Evolutionary conservation across 2,329 filamentous ascomycete genomes (phyloP).

Genomic region (Fusarium pilosicola): DNA sequence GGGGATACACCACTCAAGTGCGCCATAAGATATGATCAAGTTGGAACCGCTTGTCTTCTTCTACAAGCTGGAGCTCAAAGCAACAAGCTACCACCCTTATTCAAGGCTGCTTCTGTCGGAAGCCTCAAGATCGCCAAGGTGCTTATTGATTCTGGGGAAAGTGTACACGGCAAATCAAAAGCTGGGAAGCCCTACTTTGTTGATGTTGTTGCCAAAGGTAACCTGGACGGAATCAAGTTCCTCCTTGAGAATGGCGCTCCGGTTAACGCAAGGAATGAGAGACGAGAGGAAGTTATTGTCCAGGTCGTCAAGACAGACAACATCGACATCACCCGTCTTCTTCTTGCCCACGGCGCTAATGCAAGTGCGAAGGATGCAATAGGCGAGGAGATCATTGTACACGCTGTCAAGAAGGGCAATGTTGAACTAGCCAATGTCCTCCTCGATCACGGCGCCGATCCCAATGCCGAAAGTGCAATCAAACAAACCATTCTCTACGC

Average conservation of each 20-base stretch:
- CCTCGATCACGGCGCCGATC: neutral
- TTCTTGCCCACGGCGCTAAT: neutral
- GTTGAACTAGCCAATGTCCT: neutral
- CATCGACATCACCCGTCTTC: neutral
- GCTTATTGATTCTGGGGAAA: neutral
- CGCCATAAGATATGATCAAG: neutral
- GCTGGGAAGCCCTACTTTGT: neutral
- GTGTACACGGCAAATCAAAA: neutral
- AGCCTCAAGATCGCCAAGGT: neutral
- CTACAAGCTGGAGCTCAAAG: neutral
- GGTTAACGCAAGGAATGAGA: neutral
- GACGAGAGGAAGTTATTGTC: neutral
- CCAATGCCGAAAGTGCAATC: neutral
- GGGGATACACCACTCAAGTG: constrained; percentile 7
- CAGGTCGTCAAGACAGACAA: neutral
- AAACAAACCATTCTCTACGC: neutral
- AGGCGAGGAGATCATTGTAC: neutral
- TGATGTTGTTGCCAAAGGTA: neutral
- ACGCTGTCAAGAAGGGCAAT: neutral
- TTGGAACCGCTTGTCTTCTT: neutral
- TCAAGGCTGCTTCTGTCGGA: neutral
- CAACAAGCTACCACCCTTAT: neutral
- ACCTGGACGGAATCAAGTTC: neutral
- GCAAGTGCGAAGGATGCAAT: neutral
- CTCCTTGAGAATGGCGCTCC: neutral